Evolutionary conservation across 331 rosid species (phyloP), one percentile per base, ranked within the genome.

Genomic region (Cucumis variabilis): DNA sequence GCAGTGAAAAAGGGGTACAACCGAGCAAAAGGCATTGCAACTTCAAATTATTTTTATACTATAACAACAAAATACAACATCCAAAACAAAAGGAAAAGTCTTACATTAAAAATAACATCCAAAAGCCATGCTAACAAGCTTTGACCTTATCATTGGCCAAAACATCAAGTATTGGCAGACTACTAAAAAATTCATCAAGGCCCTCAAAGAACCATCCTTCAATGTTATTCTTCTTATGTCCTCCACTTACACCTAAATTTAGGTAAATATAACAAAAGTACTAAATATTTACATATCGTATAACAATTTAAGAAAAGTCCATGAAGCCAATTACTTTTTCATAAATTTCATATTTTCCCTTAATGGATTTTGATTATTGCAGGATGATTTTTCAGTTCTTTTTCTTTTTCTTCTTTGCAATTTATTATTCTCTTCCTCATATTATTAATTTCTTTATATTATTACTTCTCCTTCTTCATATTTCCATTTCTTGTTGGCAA

Each of bases 161-260:
- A 75, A 86, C 99, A 92, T 95, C 94, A 55, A 97, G 98, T 85
- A 97, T 92, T 10, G 99, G 99, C 75, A 97, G 94, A 90, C 98
- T 95, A 85, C 88, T 95, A 30, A 97, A 91, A 90, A 95, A 97
- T 91, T 97, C 99, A 83, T 97, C 99, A 83, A 97, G 98, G 78
- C 98, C 99, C 87, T 97, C 99, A 84, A 97, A 97, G 91, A 95
- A 95, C 20, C 89, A 91, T 63, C 98, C 98, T 90, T 95, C 98
- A 62, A 93, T 97, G 82, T 94, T 94, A 86, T 95, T 98, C 91
- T 92, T 98, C 65, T 92, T 93, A 33, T 87, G 87, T 58, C 90
- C 91, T 82, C 85, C 91, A 82, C 90, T 86, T 66, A 14, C 74
- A 15, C 91, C 93, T 11, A 30, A 30, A 30, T 30, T 30, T 30